A percentile compares a stretch with the other conserved stretches of the same genome.
These are phyloP conservation scores for Solanum piurae DNA, from an alignment of 257 asterid species.

Conservation along the genomic window DNA sequence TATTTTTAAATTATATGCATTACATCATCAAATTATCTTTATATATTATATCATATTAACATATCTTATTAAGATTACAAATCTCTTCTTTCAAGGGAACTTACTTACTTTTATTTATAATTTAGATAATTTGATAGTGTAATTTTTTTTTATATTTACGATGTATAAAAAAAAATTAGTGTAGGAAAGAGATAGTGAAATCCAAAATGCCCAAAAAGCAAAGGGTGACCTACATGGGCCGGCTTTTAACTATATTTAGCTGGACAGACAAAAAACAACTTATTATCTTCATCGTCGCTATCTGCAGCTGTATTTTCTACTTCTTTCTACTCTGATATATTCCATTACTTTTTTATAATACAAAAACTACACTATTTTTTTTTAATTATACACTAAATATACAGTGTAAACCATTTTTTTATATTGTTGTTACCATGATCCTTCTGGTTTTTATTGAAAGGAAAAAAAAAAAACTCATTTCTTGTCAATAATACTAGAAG, in stretches of 20 bases:
- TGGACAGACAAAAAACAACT: conserved; percentile 79
- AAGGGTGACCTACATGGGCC: conserved; percentile 81
- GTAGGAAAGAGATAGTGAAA: conserved; percentile 31
- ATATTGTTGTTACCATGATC: conserved; percentile 9
- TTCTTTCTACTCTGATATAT: background rate
- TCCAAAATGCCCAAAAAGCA: conserved; percentile 48
- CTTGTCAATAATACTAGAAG: conserved; percentile 1
- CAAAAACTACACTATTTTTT: background rate
- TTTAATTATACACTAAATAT: background rate
- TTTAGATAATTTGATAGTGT: background rate
- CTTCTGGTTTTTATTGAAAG: conserved; percentile 3
- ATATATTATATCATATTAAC: background rate
- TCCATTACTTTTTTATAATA: background rate
- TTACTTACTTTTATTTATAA: background rate
- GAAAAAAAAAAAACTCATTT: background rate
- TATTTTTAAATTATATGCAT: background rate
- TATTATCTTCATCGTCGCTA: conserved; percentile 71
- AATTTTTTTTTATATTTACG: background rate
- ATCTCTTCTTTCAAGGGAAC: background rate
- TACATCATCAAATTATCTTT: background rate
- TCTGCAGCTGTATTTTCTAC: conserved; percentile 23
- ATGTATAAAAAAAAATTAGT: background rate
- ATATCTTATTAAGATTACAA: background rate
- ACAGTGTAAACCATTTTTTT: background rate
- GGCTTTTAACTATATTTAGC: conserved; percentile 94